Conservation (phyloP, 371 early-diverging fungal genomes). For the Mortierella sp. region DNA sequence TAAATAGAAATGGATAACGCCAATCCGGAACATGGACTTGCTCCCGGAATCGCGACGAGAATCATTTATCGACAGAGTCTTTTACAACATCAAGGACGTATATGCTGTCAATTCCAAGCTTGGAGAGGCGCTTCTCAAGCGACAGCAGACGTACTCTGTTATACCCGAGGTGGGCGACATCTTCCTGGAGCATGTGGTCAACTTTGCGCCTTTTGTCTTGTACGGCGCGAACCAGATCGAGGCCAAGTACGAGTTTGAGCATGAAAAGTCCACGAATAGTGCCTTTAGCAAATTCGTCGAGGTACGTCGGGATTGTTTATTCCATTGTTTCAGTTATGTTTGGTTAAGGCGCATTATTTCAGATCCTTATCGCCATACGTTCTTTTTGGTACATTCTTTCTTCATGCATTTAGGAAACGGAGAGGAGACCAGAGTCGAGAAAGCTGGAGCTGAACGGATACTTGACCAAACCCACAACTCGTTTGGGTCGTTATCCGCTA, state of each 20-base stretch:
- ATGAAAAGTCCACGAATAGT: conserved; percentile 78
- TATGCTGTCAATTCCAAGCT: conserved; percentile 78
- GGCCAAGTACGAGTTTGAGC: conserved; percentile 86
- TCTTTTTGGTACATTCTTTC: not conserved
- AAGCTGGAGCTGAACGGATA: conserved; percentile 88
- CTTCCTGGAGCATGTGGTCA: conserved; percentile 77
- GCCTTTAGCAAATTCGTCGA: conserved; percentile 82
- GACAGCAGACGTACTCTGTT: conserved; percentile 80
- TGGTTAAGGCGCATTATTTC: not conserved
- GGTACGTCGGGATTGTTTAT: conserved; percentile 51
- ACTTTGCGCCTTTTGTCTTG: conserved; percentile 85
- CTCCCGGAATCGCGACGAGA: conserved; percentile 73
- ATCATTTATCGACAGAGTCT: conserved; percentile 80
- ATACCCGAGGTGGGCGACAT: conserved; percentile 91
- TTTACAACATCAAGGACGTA: conserved; percentile 86
- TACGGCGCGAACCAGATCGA: conserved; percentile 93
- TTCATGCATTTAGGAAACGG: conserved; percentile 67
- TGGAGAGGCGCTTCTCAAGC: conserved; percentile 70
- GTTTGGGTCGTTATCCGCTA: conserved; percentile 91
- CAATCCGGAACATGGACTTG: conserved; percentile 74
- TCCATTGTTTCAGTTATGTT: not conserved
- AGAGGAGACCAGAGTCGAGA: conserved; percentile 82
- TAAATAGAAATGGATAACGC: conserved; percentile 78
- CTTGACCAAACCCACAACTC: conserved; percentile 88
- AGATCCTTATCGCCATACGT: not conserved